A percentile compares a stretch with the other conserved stretches of the same genome.
phyloP scores from a whole-genome alignment of 148 eudicot genomes.

The Amaranthus hypochondriacus region DNA sequence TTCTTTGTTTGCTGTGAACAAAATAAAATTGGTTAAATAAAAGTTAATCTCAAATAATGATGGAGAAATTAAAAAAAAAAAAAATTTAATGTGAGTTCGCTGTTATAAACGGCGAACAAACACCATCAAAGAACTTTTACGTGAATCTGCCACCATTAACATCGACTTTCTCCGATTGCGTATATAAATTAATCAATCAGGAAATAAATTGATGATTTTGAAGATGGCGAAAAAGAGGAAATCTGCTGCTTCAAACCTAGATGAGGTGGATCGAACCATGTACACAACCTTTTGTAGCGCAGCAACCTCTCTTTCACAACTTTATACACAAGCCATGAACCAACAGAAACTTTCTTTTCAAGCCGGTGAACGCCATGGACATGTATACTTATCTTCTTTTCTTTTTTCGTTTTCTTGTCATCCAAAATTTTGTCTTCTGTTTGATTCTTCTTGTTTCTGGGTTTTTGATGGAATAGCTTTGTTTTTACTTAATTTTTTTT shows the following conservation, averaged over 20 bases:
- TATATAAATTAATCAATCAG: no score
- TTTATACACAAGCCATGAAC: constrained; percentile 75
- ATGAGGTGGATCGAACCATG: constrained; percentile 93
- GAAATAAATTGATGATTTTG: no score
- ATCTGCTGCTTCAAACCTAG: constrained; percentile 62
- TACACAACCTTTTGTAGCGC: constrained; percentile 68
- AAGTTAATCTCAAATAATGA: no score
- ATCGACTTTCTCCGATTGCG: no score
- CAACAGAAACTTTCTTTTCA: constrained; percentile 66
- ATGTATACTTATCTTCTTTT: constrained; percentile 28
- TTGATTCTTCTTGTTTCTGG: neutral
- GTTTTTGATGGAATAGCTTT: neutral
- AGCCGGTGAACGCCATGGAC: constrained; percentile 71
- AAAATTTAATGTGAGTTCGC: no score
- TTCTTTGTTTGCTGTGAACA: no score
- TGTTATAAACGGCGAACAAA: no score
- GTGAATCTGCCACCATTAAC: no score
- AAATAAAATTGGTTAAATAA: no score
- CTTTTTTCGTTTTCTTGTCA: neutral
- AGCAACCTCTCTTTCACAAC: constrained; percentile 80
- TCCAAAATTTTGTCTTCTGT: no score
- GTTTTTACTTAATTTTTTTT: neutral
- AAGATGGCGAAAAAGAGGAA: constrained; percentile 83
- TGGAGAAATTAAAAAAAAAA: no score
- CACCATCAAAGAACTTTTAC: no score